Percentiles rank a stretch among this genome's conserved stretches.
phyloP scores from a whole-genome alignment of 2,329 filamentous ascomycete species.

The Trichoderma sp. region DNA sequence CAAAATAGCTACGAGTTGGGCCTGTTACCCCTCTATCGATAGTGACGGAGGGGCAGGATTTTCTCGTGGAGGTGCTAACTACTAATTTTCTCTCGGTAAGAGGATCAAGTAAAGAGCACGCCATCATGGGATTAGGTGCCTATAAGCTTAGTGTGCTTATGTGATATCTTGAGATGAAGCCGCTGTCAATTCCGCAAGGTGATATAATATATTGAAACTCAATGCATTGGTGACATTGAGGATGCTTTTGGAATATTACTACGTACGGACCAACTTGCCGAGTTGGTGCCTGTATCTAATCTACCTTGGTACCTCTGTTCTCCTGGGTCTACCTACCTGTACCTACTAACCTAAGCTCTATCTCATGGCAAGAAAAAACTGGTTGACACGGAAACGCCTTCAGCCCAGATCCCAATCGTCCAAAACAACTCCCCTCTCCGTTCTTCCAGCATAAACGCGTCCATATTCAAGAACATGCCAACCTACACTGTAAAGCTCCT shows the following conservation, averaged over 20 bases:
- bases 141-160: neutral
- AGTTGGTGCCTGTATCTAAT: too few relatives aligned
- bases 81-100: neutral
- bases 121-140: neutral
- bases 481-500: neutral
- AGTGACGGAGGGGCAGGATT: constrained; percentile 10
- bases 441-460: neutral
- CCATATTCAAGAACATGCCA: neutral
- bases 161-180: neutral
- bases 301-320: too few relatives aligned
- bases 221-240: neutral
- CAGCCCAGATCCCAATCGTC: neutral
- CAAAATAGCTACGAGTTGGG: neutral
- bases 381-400: neutral
- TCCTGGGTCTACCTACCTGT: too few relatives aligned
- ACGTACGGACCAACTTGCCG: too few relatives aligned
- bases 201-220: neutral
- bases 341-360: too few relatives aligned
- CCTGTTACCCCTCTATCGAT: constrained; percentile 15
- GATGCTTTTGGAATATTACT: neutral
- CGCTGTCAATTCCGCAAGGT: too few relatives aligned
- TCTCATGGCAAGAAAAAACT: too few relatives aligned
- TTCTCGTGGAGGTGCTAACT: neutral
- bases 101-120: neutral
- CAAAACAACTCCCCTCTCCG: neutral